A percentile compares a stretch with the other conserved stretches of the same genome.
phyloP scores from a whole-genome alignment of 164 flowering plant genomes.

The Aristolochia contorta region DNA sequence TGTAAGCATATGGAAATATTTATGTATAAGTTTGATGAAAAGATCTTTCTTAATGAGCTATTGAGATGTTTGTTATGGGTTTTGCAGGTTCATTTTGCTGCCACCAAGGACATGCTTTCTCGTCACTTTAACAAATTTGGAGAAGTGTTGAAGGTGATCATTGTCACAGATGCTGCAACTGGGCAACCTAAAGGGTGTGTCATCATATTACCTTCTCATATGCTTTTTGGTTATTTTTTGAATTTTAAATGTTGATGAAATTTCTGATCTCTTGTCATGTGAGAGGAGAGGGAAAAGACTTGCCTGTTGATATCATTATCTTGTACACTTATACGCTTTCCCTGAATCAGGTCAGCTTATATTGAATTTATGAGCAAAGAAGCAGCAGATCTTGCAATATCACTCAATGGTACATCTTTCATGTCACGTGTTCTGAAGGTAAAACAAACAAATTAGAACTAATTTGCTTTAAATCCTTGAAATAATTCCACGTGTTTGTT shows the following conservation, averaged over 20 bases:
- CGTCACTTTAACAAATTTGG: constrained; percentile 91
- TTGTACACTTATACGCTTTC: neutral
- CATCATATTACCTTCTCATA: neutral
- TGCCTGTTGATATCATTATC: neutral
- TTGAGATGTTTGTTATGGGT: neutral
- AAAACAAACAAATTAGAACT: constrained; percentile 5
- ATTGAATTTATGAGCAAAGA: constrained; percentile 78
- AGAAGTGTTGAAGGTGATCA: constrained; percentile 76
- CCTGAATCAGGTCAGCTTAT: constrained; percentile 64
- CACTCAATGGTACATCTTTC: constrained; percentile 85
- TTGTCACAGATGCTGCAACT: constrained; percentile 74
- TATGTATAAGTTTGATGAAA: neutral
- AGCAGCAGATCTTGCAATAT: constrained; percentile 77
- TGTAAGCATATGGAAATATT: constrained; percentile 29
- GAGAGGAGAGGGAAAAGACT: too few species aligned
- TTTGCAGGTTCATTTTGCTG: constrained; percentile 91
- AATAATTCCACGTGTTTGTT: too few species aligned
- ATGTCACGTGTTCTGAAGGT: constrained; percentile 96
- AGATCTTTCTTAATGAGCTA: neutral
- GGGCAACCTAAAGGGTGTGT: constrained; percentile 89
- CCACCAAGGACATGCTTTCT: constrained; percentile 86
- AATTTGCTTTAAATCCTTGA: too few species aligned
- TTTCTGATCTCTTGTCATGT: neutral
- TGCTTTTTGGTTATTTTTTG: neutral
- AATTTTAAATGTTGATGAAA: neutral